Evolutionary conservation across 805 yeast genomes (phyloP).

Genomic region (Candida anglica): DNA sequence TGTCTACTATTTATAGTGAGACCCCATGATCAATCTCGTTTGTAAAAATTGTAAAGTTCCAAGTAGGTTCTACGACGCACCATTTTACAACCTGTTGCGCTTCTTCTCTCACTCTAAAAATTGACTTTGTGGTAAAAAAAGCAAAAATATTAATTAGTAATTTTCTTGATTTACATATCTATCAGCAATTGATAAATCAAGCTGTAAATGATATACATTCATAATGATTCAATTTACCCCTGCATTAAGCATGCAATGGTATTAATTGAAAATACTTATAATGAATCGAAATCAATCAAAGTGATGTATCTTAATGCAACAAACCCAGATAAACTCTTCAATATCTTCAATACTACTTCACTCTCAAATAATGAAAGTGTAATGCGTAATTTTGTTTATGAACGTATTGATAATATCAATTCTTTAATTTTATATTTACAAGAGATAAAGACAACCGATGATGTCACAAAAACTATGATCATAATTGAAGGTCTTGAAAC

Average conservation of each 20-base stretch:
- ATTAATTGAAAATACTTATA: not conserved
- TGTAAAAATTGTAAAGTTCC: too few relatives aligned
- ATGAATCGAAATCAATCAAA: not conserved
- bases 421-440: not conserved
- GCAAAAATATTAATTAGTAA: too few relatives aligned
- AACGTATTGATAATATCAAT: not conserved
- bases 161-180: too few relatives aligned
- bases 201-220: not conserved
- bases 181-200: not conserved
- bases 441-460: not conserved
- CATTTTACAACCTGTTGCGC: too few relatives aligned
- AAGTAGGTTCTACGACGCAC: too few relatives aligned
- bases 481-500: not conserved
- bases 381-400: slow-evolving; percentile 2
- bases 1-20: too few relatives aligned
- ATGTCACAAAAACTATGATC: not conserved
- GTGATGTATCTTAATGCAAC: not conserved
- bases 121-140: too few relatives aligned
- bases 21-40: too few relatives aligned
- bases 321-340: not conserved
- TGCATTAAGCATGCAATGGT: slow-evolving; percentile 1
- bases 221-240: not conserved
- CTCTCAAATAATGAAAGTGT: not conserved
- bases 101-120: too few relatives aligned
- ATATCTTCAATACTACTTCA: not conserved